Evolutionary conservation across 2,329 filamentous ascomycete species (phyloP).

Genomic region (Neonectria faginata): DNA sequence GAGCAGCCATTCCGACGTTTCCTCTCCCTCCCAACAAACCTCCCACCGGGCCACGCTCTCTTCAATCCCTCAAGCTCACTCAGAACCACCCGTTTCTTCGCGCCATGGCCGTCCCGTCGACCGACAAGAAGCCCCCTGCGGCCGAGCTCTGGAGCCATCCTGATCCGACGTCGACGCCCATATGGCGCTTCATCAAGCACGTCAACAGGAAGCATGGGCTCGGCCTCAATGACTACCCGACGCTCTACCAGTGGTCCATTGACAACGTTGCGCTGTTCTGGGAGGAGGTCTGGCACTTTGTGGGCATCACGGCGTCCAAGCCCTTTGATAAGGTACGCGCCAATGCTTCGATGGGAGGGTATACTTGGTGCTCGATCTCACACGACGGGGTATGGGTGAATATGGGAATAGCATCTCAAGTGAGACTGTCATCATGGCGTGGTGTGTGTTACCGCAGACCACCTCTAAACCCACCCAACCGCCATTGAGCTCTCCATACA

Average conservation of each 20-base stretch:
- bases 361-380: background rate
- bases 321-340: constrained; percentile 69
- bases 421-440: constrained; percentile 16
- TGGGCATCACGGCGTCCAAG: constrained; percentile 77
- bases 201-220: constrained; percentile 76
- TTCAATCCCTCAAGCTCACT: background rate
- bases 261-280: constrained; percentile 82
- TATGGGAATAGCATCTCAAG: constrained; percentile 9
- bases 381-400: background rate
- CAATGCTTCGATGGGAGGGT: background rate
- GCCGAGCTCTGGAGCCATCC: constrained; percentile 78
- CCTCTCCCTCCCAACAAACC: constrained; percentile 21
- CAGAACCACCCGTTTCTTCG: constrained; percentile 8
- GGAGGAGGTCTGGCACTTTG: constrained; percentile 86
- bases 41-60: constrained; percentile 3
- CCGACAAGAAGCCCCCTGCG: constrained; percentile 39
- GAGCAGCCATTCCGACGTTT: constrained; percentile 28
- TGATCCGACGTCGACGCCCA: constrained; percentile 73
- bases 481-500: background rate
- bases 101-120: constrained; percentile 44
- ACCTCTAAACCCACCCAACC: background rate
- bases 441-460: background rate
- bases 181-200: constrained; percentile 77
- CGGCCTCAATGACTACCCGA: constrained; percentile 73
- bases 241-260: constrained; percentile 89